Base-by-base conservation (phyloP, 306 rosid species). In the Acacia melanoxylon region DNA sequence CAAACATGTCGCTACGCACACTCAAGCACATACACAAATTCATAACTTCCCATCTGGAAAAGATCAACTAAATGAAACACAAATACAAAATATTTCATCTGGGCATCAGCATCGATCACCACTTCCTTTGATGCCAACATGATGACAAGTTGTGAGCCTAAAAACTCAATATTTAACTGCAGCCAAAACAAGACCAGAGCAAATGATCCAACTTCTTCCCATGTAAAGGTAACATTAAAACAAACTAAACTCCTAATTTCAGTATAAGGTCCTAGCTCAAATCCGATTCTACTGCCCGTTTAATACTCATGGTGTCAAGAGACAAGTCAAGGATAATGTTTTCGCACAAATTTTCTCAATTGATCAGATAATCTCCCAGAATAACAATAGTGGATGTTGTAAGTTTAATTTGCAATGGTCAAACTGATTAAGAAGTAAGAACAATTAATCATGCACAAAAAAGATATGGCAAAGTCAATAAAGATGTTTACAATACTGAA, bases 121-220 rank as follows among this genome's bases (percentile, higher is more conserved):
- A 72, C 48, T 72, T 72, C 76, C 41, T 72, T 25, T 51, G 66
- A 49, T 33, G 19, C 78, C 66, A 52, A 42, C 65, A 74, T 74
- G 51, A 17, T 29, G 56, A 44, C 12, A 46, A 46, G 41, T 72
- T 27, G 9, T 46, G 24, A 72, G 16, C 41, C 8, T 41, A 70
- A 13, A 61, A 70, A 70, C 56, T 48, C 16, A 69, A 69, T 22
- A 22, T 44, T 37, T 44, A 51, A 29, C 15, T 45, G 42, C 17
- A 31, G 19, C 37, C 14, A 35, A 13, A 27, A 62, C 35, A 25
- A 5, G 78, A 52, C 61, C 46, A 56, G n/a, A 54, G 35, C 35
- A n/a, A 54, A 35, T 75, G 49, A 51, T 56, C 37, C 79, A 37
- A 74, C 48, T 74, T 27, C 66, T 33, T 52, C 65, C 48, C 40